Base-by-base conservation (phyloP, 1,284 basidiomycete species). In the Malassezia arunalokei region DNA sequence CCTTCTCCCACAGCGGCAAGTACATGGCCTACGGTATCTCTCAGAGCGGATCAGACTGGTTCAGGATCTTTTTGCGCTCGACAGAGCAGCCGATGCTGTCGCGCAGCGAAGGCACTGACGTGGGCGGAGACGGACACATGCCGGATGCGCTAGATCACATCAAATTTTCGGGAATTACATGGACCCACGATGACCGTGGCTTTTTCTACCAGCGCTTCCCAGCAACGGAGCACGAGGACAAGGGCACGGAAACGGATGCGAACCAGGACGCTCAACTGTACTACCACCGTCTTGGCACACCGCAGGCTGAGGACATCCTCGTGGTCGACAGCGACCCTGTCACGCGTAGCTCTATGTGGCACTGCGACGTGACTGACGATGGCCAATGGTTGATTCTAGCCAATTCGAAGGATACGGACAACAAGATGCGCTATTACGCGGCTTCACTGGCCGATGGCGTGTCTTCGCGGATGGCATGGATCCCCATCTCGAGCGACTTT, bases 161-260 rank as follows among this genome's bases (percentile, higher is more conserved):
- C 58, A 73, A 73, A 50, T 73, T 71, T 54, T 63, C 60, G 4
- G 48, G 56, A 17, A 58, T 60, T 20, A 37, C 54, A 5, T 73
- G 68, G 57, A 64, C 63, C 8, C 63, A 69, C 43, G 70, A 73
- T 49, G 65, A 68, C 57, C 47, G 57, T 39, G 70, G 70, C 35
- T 47, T 73, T 46, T 70, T 73, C 49, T 73, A 71, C 58, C 68
- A 69, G 51, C 57, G 56, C 27, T 71, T 55, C 52, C 69, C 69
- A 14, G 56, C 62, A 0, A 57, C 49, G 12, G 50, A 33, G n/a
- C 62, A 60, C n/a, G 43, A 44, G 15, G 66, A 69, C 61, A 58
- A 62, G 38, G 70, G 70, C 15, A 69, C 66, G 9, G 68, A 70
- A 49, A 73, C 66, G 29, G 66, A 69, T 35, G 64, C 60, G 46